phyloP scores from a whole-genome alignment of 257 asterid species.

The Solanum phureja region DNA sequence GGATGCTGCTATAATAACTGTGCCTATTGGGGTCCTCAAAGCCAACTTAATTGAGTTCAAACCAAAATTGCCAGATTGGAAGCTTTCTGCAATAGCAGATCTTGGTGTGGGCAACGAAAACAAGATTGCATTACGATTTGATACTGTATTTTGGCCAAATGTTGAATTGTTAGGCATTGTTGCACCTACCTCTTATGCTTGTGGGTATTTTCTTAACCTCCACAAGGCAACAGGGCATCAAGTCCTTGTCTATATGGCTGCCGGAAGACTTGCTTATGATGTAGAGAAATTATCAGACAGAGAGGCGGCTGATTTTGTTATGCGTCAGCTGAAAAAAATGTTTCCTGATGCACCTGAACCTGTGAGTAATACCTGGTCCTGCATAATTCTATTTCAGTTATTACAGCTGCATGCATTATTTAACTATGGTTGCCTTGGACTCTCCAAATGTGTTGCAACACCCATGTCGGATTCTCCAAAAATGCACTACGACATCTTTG shows the following conservation, averaged over 20 bases:
- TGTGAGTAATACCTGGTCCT: constrained; percentile 33
- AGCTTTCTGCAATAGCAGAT: constrained; percentile 75
- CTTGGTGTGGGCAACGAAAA: constrained; percentile 95
- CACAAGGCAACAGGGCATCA: constrained; percentile 96
- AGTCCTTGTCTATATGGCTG: constrained; percentile 96
- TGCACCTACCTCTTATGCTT: constrained; percentile 76
- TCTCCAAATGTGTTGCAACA: background rate
- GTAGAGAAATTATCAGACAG: constrained; percentile 85
- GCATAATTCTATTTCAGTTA: background rate
- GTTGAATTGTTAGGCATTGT: constrained; percentile 80
- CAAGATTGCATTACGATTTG: constrained; percentile 75
- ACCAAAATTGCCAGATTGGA: constrained; percentile 93
- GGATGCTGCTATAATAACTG: constrained; percentile 83
- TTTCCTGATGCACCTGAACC: constrained; percentile 81
- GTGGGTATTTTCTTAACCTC: constrained; percentile 93
- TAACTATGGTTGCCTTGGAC: background rate
- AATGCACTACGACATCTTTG: background rate
- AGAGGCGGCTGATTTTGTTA: constrained; percentile 58
- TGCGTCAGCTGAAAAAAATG: constrained; percentile 80
- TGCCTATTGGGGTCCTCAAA: constrained; percentile 84
- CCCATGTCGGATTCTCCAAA: background rate
- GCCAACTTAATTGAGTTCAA: constrained; percentile 67
- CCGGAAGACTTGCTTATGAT: constrained; percentile 83
- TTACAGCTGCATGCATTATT: background rate
- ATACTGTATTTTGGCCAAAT: constrained; percentile 86